Evolutionary conservation across 257 asterid genomes (phyloP).

Genomic region (Solanum appendiculatum): DNA sequence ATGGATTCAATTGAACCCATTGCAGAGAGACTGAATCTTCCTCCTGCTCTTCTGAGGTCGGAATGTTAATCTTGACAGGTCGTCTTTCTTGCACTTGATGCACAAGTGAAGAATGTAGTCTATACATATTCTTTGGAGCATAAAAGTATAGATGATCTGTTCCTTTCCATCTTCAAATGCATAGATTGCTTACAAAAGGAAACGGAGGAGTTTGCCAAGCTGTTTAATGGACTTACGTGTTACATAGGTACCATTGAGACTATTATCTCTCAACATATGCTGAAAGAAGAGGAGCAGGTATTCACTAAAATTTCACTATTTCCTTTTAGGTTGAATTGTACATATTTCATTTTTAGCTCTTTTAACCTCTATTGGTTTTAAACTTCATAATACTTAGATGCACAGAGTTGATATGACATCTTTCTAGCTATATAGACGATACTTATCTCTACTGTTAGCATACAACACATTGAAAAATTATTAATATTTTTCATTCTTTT

Average conservation of each 20-base stretch:
- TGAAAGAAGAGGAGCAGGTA: conserved; percentile 90
- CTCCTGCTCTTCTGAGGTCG: conserved; percentile 8
- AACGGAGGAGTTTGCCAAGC: conserved; percentile 24
- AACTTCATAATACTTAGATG: background rate
- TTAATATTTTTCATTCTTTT: background rate
- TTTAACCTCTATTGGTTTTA: background rate
- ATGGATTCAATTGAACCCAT: background rate
- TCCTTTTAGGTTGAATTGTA: background rate
- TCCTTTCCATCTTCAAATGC: conserved; percentile 35
- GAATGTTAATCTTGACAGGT: conserved; percentile 45
- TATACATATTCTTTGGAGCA: conserved; percentile 59
- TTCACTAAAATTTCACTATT: background rate
- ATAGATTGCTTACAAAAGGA: conserved; percentile 43
- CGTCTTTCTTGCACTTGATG: conserved; percentile 71
- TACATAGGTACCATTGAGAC: conserved; percentile 46
- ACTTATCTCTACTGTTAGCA: background rate
- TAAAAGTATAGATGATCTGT: conserved; percentile 44
- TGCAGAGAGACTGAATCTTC: background rate
- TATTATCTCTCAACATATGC: conserved; percentile 70
- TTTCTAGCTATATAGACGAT: background rate
- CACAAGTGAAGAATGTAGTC: conserved; percentile 55
- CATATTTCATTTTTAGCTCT: background rate
- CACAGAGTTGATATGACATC: background rate
- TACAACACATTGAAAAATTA: background rate
- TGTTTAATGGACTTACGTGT: conserved; percentile 50